These are phyloP conservation scores for Pseudohalonectria lignicola DNA, from an alignment of 2,329 filamentous ascomycete genomes.

Conservation along the genomic window DNA sequence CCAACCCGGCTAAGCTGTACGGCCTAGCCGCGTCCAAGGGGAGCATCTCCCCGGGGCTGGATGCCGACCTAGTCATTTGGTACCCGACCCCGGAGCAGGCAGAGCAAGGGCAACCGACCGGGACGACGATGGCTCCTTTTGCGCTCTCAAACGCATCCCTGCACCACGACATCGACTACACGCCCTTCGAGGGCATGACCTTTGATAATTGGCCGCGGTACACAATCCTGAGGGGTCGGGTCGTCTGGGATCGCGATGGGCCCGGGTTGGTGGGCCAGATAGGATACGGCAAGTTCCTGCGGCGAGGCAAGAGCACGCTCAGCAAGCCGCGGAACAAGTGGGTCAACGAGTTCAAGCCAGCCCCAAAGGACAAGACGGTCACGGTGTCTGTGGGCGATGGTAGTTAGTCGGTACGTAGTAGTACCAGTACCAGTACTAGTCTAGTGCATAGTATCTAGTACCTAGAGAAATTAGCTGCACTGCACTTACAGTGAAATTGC, in stretches of 20 bases:
- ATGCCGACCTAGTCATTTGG: conserved; percentile 49
- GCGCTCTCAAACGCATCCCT: conserved; percentile 39
- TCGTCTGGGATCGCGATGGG: conserved; percentile 46
- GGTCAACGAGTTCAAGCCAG: too few species aligned
- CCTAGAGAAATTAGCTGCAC: neutral
- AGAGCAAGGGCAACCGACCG: too few species aligned
- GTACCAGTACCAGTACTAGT: neutral
- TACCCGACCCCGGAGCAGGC: conserved; percentile 28
- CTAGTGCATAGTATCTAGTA: neutral
- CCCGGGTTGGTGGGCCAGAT: conserved; percentile 36
- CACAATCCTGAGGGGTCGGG: conserved; percentile 44
- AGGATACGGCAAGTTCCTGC: conserved; percentile 36
- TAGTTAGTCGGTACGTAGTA: too few species aligned
- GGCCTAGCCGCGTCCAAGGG: conserved; percentile 41
- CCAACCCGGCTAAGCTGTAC: conserved; percentile 47
- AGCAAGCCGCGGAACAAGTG: conserved; percentile 12
- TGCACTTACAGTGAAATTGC: too few species aligned
- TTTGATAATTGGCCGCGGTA: conserved; percentile 51
- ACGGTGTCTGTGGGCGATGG: conserved; percentile 8
- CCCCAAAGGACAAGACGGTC: too few species aligned
- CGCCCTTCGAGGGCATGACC: conserved; percentile 46
- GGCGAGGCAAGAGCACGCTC: conserved; percentile 19
- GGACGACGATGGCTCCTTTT: too few species aligned
- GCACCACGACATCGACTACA: conserved; percentile 53
- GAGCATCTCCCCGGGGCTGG: conserved; percentile 34